Percentiles rank a stretch among this genome's conserved stretches.
phyloP scores from a whole-genome alignment of 2,329 filamentous ascomycete species.

The Fusarium sarcochroum region DNA sequence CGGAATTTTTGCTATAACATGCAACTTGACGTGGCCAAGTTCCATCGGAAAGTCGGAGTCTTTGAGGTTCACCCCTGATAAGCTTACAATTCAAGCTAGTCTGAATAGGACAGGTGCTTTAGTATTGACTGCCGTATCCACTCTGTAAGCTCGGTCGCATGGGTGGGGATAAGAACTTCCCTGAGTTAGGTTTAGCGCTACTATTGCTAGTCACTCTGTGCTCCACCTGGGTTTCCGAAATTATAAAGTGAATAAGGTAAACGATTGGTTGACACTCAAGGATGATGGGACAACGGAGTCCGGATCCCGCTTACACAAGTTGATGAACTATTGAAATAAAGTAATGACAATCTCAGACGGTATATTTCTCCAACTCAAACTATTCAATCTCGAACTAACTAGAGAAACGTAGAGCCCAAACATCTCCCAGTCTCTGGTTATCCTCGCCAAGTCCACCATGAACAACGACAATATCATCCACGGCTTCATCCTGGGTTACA shows the following conservation, averaged over 20 bases:
- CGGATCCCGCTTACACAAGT: not conserved
- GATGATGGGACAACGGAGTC: not conserved
- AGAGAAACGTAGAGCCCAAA: not conserved
- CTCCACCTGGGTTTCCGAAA: no score
- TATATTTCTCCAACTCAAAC: not conserved
- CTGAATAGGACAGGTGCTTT: not conserved
- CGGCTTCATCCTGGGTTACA: rapidly evolving
- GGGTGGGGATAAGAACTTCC: no score
- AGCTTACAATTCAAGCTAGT: not conserved
- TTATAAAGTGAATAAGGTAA: no score
- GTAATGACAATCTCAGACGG: not conserved
- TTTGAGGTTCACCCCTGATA: not conserved
- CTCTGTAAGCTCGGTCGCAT: no score
- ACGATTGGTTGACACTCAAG: not conserved
- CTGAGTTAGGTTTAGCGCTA: no score
- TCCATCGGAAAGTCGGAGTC: not conserved
- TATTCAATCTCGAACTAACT: no score
- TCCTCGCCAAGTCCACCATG: slow-evolving; percentile 8
- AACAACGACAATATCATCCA: not conserved
- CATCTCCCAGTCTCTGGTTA: not conserved
- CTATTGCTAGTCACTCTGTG: no score
- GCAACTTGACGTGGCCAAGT: not conserved
- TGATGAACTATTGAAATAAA: not conserved
- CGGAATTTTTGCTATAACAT: no score
- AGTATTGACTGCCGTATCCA: no score